phyloP scores from a whole-genome alignment of 805 yeast genomes.

The Teunomyces pallodes region DNA sequence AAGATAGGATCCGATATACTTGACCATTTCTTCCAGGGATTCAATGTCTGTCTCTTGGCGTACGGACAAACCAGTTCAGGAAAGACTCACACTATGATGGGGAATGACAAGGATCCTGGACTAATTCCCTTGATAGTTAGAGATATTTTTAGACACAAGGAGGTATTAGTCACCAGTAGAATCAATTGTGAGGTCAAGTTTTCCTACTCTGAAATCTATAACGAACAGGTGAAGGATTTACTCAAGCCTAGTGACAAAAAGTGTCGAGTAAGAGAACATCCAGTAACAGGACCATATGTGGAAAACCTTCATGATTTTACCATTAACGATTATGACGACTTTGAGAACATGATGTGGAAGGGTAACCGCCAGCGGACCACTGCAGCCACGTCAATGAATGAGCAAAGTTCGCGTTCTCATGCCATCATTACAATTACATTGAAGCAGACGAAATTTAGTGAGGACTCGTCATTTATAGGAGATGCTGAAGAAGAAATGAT shows the following conservation, averaged over 20 bases:
- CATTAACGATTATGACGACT: slow-evolving; percentile 50
- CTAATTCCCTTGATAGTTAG: slow-evolving; percentile 45
- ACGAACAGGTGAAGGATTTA: slow-evolving; percentile 72
- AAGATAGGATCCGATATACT: slow-evolving; percentile 58
- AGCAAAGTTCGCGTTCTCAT: slow-evolving; percentile 73
- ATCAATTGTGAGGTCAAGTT: slow-evolving; percentile 42
- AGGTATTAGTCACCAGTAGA: slow-evolving; percentile 32
- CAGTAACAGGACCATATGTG: slow-evolving; percentile 66
- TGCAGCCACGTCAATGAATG: slow-evolving; percentile 73
- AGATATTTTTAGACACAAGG: slow-evolving; percentile 48
- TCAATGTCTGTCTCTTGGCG: slow-evolving; percentile 41
- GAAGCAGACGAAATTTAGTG: slow-evolving; percentile 51
- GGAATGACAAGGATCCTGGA: slow-evolving; percentile 33
- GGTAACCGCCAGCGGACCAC: slow-evolving; percentile 64
- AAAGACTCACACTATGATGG: slow-evolving; percentile 45
- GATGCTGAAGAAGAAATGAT: slow-evolving; percentile 46
- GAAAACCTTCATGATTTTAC: slow-evolving; percentile 58
- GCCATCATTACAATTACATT: slow-evolving; percentile 68
- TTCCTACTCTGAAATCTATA: slow-evolving; percentile 73
- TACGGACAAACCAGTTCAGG: slow-evolving; percentile 46
- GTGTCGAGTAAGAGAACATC: slow-evolving; percentile 63
- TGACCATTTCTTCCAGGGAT: slow-evolving; percentile 44
- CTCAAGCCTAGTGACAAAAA: slow-evolving; percentile 28
- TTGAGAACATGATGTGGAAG: slow-evolving; percentile 40
- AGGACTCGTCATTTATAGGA: slow-evolving; percentile 22